A percentile compares a stretch with the other conserved stretches of the same genome.
Evolutionary conservation across 2,329 filamentous ascomycete genomes (phyloP).

Genomic region (Paecilomyces sp.): DNA sequence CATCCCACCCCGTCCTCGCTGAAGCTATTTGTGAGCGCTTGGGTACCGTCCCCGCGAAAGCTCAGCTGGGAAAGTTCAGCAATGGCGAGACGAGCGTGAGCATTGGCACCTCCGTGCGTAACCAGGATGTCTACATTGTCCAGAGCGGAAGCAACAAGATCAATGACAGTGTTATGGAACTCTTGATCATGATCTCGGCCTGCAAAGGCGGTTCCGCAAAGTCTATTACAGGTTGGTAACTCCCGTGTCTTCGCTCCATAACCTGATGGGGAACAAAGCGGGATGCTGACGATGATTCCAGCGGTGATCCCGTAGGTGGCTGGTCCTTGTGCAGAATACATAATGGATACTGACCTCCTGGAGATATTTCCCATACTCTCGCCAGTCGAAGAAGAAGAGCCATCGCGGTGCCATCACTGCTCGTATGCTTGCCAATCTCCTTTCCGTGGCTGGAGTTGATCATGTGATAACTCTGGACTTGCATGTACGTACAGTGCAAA

Average conservation of each 20-base stretch:
- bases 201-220: constrained; percentile 97
- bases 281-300: constrained; percentile 8
- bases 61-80: constrained; percentile 58
- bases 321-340: constrained; percentile 17
- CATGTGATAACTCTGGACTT: constrained; percentile 97
- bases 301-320: constrained; percentile 43
- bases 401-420: constrained; percentile 94
- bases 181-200: constrained; percentile 97
- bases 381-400: constrained; percentile 98
- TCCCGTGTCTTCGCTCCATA: neutral
- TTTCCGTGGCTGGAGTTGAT: constrained; percentile 88
- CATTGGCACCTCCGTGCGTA: constrained; percentile 68
- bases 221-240: constrained; percentile 77
- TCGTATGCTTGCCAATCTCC: constrained; percentile 91
- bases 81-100: constrained; percentile 65
- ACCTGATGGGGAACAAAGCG: neutral
- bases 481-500: constrained; percentile 51
- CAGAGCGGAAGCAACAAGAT: constrained; percentile 94
- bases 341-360: constrained; percentile 29
- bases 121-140: constrained; percentile 98
- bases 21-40: constrained; percentile 61
- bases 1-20: constrained; percentile 57
- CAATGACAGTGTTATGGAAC: constrained; percentile 98
- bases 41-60: constrained; percentile 53
- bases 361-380: constrained; percentile 94